phyloP scores from a whole-genome alignment of 345 rosid genomes.

The Hibiscus mutabilis region DNA sequence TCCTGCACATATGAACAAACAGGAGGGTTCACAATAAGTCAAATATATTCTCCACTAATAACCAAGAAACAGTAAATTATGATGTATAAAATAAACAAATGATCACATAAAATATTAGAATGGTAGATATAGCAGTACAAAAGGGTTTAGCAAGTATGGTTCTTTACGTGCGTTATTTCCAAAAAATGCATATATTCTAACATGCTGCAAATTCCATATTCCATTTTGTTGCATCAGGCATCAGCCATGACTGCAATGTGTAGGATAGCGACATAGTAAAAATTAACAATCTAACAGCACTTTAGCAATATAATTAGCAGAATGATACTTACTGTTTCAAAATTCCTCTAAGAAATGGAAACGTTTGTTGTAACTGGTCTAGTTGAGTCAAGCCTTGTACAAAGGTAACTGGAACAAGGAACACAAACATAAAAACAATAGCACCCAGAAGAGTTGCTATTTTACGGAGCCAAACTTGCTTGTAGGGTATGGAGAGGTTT shows the following conservation, averaged over 20 bases:
- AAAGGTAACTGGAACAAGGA: slow-evolving; percentile 68
- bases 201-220: slow-evolving; percentile 1
- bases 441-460: slow-evolving; percentile 65
- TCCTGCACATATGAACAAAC: slow-evolving; percentile 33
- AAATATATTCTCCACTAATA: neutral
- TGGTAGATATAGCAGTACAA: neutral
- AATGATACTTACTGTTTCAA: slow-evolving; percentile 48
- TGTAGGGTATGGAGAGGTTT: slow-evolving; percentile 60
- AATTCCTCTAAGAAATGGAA: slow-evolving; percentile 63
- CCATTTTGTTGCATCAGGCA: neutral
- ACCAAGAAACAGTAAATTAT: neutral
- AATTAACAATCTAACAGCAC: neutral
- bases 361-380: slow-evolving; percentile 35
- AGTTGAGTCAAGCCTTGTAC: slow-evolving; percentile 85
- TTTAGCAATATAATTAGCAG: slow-evolving; percentile 6
- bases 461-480: slow-evolving; percentile 82
- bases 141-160: neutral
- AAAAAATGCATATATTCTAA: neutral
- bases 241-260: slow-evolving; percentile 1
- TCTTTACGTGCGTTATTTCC: neutral
- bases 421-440: slow-evolving; percentile 64
- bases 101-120: neutral
- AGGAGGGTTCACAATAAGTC: neutral
- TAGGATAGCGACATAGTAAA: neutral
- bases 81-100: neutral